phyloP scores from a whole-genome alignment of 2,329 filamentous ascomycete species.

The Cytospora chrysosperma region DNA sequence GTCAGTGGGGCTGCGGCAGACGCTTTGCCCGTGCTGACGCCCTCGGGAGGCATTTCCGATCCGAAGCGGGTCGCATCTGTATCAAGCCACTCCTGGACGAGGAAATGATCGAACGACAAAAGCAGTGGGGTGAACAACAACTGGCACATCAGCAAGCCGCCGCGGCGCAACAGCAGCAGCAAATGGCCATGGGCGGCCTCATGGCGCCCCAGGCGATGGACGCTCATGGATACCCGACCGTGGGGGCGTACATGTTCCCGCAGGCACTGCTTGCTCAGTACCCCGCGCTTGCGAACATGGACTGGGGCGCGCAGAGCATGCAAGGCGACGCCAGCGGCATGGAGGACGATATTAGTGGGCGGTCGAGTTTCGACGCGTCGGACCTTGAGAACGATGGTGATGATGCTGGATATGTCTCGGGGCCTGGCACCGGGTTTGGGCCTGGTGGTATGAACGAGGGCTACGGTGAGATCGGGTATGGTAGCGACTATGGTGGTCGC shows the following conservation, averaged over 20 bases:
- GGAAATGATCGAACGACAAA: conserved; percentile 80
- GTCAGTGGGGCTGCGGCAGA: conserved; percentile 88
- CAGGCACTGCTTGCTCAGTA: conserved; percentile 88
- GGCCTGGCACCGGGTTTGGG: conserved; percentile 59
- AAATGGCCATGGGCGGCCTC: conserved; percentile 54
- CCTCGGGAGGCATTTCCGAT: conserved; percentile 89
- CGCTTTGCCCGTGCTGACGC: conserved; percentile 95
- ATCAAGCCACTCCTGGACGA: conserved; percentile 97
- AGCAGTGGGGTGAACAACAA: conserved; percentile 70
- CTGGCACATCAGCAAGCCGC: conserved; percentile 50
- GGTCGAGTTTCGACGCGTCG: conserved; percentile 79
- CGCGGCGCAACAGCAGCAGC: conserved; percentile 47
- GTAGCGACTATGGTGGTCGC: conserved; percentile 52
- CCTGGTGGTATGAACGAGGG: conserved; percentile 56
- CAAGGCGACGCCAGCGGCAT: conserved; percentile 68
- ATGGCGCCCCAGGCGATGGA: conserved; percentile 60
- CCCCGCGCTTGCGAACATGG: conserved; percentile 85
- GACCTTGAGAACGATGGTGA: conserved; percentile 71
- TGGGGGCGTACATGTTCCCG: conserved; percentile 69
- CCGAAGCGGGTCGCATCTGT: conserved; percentile 91
- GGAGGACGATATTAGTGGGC: conserved; percentile 74
- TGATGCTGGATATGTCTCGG: conserved; percentile 65
- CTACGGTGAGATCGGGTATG: conserved; percentile 54
- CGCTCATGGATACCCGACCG: conserved; percentile 54
- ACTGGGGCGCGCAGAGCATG: conserved; percentile 70